Conservation (phyloP, 2,329 filamentous ascomycete species). For the Domatiomyces globalis region DNA sequence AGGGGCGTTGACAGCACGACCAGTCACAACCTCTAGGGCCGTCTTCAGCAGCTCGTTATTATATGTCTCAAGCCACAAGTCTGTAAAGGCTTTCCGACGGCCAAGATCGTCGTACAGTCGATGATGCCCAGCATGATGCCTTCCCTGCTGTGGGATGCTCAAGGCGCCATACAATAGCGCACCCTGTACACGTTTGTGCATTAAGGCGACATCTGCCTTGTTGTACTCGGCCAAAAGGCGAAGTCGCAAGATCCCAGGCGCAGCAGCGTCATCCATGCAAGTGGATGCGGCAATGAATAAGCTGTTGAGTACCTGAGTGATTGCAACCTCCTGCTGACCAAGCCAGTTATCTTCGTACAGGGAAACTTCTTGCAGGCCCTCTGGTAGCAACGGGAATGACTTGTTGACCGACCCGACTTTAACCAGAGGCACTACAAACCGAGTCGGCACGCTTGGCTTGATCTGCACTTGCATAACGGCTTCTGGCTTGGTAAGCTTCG, state of each 20-base stretch:
- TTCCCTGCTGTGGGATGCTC: constrained; percentile 35
- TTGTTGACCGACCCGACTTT: constrained; percentile 13
- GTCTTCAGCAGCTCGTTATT: constrained; percentile 36
- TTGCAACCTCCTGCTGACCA: constrained; percentile 45
- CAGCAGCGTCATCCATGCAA: constrained; percentile 20
- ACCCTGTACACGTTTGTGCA: constrained; percentile 45
- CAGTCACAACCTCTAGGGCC: constrained; percentile 45
- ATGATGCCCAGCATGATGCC: constrained; percentile 17
- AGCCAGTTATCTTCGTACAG: constrained; percentile 53
- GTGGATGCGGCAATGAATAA: constrained; percentile 28
- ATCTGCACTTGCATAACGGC: not conserved
- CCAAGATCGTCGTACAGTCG: constrained; percentile 44
- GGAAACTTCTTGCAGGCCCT: constrained; percentile 41
- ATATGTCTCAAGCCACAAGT: constrained; percentile 46
- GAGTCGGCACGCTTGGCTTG: constrained; percentile 8
- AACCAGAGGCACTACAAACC: constrained; percentile 13
- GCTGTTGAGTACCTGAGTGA: constrained; percentile 46
- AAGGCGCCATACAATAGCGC: constrained; percentile 45
- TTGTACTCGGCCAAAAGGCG: constrained; percentile 42
- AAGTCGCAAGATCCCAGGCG: constrained; percentile 28
- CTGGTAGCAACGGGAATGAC: constrained; percentile 39
- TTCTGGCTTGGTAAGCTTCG: not conserved
- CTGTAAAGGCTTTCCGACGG: constrained; percentile 41
- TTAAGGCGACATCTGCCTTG: constrained; percentile 32
- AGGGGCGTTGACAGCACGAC: constrained; percentile 24